These are phyloP conservation scores for Auricularia sp. DNA, from an alignment of 768 basidiomycete genomes.

Conservation along the genomic window DNA sequence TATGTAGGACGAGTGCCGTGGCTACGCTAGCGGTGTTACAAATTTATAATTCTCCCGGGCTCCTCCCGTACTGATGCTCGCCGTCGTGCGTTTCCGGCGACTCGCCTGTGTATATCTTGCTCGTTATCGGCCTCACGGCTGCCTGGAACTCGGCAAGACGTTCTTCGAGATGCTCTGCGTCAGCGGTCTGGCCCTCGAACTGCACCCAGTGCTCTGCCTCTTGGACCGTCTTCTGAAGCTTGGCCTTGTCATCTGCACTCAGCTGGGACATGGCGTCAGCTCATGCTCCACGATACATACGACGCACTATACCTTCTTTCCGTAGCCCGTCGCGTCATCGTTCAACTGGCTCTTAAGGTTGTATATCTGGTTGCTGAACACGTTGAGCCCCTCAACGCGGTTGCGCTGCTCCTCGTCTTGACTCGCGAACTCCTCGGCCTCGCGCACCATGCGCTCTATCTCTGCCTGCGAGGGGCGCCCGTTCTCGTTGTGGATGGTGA, in stretches of 20 bases:
- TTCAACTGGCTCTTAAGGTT: conserved; percentile 33
- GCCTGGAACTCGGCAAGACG: conserved; percentile 25
- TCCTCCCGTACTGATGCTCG: not conserved
- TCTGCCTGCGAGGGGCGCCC: conserved; percentile 44
- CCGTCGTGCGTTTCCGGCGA: not conserved
- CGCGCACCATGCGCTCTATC: conserved; percentile 45
- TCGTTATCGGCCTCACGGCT: conserved; percentile 32
- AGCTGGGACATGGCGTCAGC: not conserved
- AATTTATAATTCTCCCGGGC: not conserved
- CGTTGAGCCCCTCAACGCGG: conserved; percentile 24
- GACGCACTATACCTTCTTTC: conserved; percentile 21
- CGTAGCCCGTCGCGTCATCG: conserved; percentile 35
- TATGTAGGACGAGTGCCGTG: too few relatives aligned
- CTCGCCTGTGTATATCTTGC: conserved; percentile 22
- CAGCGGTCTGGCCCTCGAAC: conserved; percentile 26
- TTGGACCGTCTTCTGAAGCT: conserved; percentile 26
- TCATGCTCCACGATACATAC: not conserved
- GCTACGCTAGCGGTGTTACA: too few relatives aligned
- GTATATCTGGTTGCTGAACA: conserved; percentile 25
- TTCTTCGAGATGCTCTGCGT: conserved; percentile 37
- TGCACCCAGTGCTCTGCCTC: conserved; percentile 36
- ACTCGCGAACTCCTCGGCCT: conserved; percentile 34
- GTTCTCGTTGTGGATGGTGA: conserved; percentile 36
- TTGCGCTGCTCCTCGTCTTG: conserved; percentile 16
- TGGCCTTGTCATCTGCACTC: not conserved